Base-by-base conservation (phyloP, 2,329 filamentous ascomycete species). In the Ascocoryne sarcoides region DNA sequence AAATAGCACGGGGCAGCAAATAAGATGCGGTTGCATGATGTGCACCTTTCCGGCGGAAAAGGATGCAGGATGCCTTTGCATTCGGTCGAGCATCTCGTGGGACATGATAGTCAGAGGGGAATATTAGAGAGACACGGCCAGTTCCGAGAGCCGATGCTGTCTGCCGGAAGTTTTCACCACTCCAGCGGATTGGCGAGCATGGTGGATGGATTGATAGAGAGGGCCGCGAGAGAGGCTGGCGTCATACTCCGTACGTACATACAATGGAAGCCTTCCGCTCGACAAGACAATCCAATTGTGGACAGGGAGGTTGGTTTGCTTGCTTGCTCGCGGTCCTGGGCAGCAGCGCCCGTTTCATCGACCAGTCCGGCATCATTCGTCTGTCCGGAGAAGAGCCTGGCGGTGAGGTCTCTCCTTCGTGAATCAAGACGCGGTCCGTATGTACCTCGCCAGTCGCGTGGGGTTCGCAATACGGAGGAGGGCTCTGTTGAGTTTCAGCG, bases 31-130 rank as follows among this genome's bases (percentile, higher is more conserved):
- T 39, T 43, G 45, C 45, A 45, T 39, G 23, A 38, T 29, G 43
- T 49, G 48, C 48, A 46, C 32, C 42, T 51, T 47, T 45, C 48
- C 48, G 48, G 20, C 40, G 40, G 40, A 32, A 40, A 14, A 32
- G 7, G 29, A 19, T 47, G 48, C 48, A 51, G 39, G 4, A 17
- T 20, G 26, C 36, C 30, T 30, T 38, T 43, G 44, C 44, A 44
- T 45, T 48, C 35, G 36, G 46, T 48, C 46, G 40, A n/a, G 45
- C 39, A 50, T 44, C 20, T 20, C 23, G 45, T 44, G 41, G 45
- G 36, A 48, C 48, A 37, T 32, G 30, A 32, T 5, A 15, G 18
- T 7, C 18, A 14, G 30, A 14, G n/a, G n/a, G n/a, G n/a, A n/a
- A n/a, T n/a, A n/a, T n/a, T n/a, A 19, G n/a, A 36, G 23, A 39